Base-by-base conservation (phyloP, 23 red algal genomes). In the Pyropia haitanensis region DNA sequence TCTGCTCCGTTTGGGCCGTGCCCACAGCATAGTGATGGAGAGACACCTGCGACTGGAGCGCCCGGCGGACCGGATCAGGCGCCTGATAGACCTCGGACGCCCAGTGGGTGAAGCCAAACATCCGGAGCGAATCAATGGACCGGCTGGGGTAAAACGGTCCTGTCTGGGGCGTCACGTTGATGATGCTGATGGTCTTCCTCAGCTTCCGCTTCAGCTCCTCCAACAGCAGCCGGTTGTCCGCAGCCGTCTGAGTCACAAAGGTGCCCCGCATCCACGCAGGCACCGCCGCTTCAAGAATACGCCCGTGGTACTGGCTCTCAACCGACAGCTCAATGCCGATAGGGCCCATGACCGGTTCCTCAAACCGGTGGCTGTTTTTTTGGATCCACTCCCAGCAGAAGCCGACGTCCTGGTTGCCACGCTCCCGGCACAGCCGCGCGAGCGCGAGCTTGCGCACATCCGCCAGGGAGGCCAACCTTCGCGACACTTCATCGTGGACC, bases 71-170 rank as follows among this genome's bases (percentile, higher is more conserved):
- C 46, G 68, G 65, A 1, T 51, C 48, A 1, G 76, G 76, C 18
- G 77, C 76, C 22, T 70, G 56, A 61, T 71, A 81, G 56, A 91
- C 75, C 60, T 91, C 72, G 64, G 52, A 91, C 77, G 14, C 81
- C 81, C 49, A 87, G 51, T 53, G 56, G 56, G 32, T 66, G 61
- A 27, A 87, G 23, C 12, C 29, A 18, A 44, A 64, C 72, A 51
- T 87, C 71, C 10, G 76, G 64, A 8, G 44, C 51, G 7, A 70
- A 60, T 34, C 32, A 31, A 58, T 70, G 81, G 44, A 62, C 39
- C 52, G 73, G 79, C 15, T 31, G 57, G 49, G 57, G 49, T 58
- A 77, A 68, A 27, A 44, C 69, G 71, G 50, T 76, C 53, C 24
- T 14, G 14, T 48, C 71, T 76, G 7, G 70, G 70, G 6, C 58